Evolutionary conservation across 1,284 basidiomycete genomes (phyloP).

Genomic region (Rhodotorula glutinis): DNA sequence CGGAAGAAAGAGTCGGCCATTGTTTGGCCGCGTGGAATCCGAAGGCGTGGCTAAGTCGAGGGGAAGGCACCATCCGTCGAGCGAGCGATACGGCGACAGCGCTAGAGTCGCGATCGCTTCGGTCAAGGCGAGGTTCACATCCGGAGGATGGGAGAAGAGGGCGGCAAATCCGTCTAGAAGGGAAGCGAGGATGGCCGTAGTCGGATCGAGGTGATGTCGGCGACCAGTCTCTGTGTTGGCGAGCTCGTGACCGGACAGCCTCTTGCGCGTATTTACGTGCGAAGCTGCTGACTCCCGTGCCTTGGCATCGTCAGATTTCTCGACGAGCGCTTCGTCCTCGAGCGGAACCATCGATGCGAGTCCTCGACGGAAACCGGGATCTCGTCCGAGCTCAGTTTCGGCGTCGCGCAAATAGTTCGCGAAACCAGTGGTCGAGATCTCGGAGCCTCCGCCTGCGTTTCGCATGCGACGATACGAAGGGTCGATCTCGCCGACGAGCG

Average conservation of each 20-base stretch:
- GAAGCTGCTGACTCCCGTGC: too few relatives aligned
- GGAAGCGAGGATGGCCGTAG: constrained; percentile 42
- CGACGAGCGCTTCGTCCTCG: not conserved
- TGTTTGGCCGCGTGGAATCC: too few relatives aligned
- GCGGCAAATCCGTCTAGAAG: constrained; percentile 66
- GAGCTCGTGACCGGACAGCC: constrained; percentile 14
- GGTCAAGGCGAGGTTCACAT: constrained; percentile 83
- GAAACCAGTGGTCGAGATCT: constrained; percentile 79
- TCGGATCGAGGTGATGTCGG: constrained; percentile 26
- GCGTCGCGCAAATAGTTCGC: constrained; percentile 80
- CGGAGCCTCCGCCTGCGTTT: constrained; percentile 49
- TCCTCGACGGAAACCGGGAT: constrained; percentile 35
- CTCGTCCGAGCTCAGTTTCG: constrained; percentile 58
- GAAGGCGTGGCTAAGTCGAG: constrained; percentile 22
- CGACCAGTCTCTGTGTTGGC: constrained; percentile 9
- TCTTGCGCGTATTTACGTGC: too few relatives aligned
- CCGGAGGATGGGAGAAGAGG: constrained; percentile 81
- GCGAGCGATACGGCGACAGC: constrained; percentile 74
- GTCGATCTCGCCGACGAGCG: constrained; percentile 74
- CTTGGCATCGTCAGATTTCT: not conserved
- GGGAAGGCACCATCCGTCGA: constrained; percentile 73
- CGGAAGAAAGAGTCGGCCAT: not conserved
- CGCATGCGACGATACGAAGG: constrained; percentile 55
- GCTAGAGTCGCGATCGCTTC: constrained; percentile 74
- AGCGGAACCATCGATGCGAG: not conserved